phyloP scores from a whole-genome alignment of 2,329 filamentous ascomycete genomes.

The Cladophialophora yegresii region DNA sequence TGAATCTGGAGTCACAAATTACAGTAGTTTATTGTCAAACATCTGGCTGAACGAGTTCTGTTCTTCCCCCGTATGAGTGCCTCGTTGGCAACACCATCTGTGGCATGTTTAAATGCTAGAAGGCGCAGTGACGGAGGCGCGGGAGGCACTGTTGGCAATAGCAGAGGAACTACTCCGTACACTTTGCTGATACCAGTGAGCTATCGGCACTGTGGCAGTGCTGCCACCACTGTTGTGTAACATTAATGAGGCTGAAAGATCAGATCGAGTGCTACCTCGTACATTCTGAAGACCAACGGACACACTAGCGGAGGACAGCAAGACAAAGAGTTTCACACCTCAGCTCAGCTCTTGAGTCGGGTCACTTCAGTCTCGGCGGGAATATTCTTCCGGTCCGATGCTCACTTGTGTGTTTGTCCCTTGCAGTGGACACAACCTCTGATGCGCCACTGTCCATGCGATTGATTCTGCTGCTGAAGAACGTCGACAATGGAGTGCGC shows the following conservation, averaged over 20 bases:
- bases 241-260: constrained; percentile 18
- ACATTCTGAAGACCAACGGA: background rate
- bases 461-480: background rate
- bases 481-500: background rate
- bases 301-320: background rate
- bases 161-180: background rate
- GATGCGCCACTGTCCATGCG: background rate
- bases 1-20: too few relatives aligned
- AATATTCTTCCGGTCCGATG: constrained; percentile 1
- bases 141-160: background rate
- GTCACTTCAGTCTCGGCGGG: background rate
- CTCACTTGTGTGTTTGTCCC: background rate
- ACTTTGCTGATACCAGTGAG: background rate
- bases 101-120: background rate
- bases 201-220: background rate
- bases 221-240: too few relatives aligned
- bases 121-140: too few relatives aligned
- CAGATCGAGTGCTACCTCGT: background rate
- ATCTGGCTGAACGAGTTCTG: too few relatives aligned
- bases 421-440: background rate
- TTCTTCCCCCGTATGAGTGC: background rate
- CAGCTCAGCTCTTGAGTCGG: background rate
- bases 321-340: background rate
- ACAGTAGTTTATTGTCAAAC: too few relatives aligned
- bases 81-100: background rate